Evolutionary conservation across 2,329 filamentous ascomycete species (phyloP), one percentile per base, ranked within the genome.

Genomic region (Akanthomyces uredinophilus): DNA sequence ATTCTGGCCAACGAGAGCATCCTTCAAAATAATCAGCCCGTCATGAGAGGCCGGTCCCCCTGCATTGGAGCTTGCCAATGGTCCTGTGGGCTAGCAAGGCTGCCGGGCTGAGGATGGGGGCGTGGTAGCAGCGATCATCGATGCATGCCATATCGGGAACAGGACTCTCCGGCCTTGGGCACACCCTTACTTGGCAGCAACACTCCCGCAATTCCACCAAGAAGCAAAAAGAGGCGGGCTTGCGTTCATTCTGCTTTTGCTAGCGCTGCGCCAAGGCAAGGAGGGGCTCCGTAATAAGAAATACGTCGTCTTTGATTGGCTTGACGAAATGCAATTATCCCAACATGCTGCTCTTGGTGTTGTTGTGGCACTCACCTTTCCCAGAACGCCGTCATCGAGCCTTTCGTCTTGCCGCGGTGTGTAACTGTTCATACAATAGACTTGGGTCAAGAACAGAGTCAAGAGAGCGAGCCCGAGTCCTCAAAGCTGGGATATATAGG

Each of bases 1-100:
- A 5, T 16, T 52, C 39, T 20, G 20, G n/a, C 39, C 57, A 53
- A 60, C 39, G n/a, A 39, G 39, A 32, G 27, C 39, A 11, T 18
- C 16, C 11, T 14, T 6, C 37, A 60, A 52, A 39, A 60, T 35
- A 52, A 53, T 44, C 57, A 52, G 18, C 35, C 35, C 47, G 57
- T 53, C 57, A 60, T 60, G 57, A 53, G 44, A 58, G 55, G 55
- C 44, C n/a, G 13, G 2, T 14, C n/a, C 44, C 55, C 57, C 57
- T 53, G 24, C 57, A 44, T 51, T 29, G 27, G 27, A 29, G 27
- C 27, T 29, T 29, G 27, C 27, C 27, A 29, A 5, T 4, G 44
- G 35, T n/a, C 22, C 22, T 20, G 13, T 39, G 27, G n/a, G 54
- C 43, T 47, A 56, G 39, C 50, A 16, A 37, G 50, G 29, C 29